Base-by-base conservation (phyloP, 129 eudicot genomes). In the Artemisia tridentata region DNA sequence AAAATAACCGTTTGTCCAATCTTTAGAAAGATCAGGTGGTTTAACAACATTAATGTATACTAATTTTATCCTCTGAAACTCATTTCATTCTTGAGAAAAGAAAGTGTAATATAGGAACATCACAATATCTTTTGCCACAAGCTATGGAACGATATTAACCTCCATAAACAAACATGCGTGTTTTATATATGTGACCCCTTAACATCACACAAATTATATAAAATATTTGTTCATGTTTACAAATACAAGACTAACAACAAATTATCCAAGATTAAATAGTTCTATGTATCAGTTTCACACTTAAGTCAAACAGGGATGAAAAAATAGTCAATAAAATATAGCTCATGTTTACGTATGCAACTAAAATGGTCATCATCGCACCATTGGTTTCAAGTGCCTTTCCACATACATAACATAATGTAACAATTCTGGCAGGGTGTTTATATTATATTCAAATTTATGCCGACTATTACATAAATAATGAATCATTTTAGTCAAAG, bases 401-500 rank as follows among this genome's bases (percentile, higher is more conserved):
- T 65, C 68, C 5, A 52, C 34, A 38, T 54, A 54, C 17, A 69
- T 63, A 70, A 51, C 3, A 63, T 53, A 78, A 25, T 54, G 72
- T 52, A 78, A 20, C 67, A 71, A 46, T 25, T 14, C 21, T 53
- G 60, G 66, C 53, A 78, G 17, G 71, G 29, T 54, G 63, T 63
- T 71, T 46, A 72, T 62, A 72, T 29, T 55, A 72, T 61, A 67
- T 25, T 67, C 72, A 31, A 50, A 50, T 6, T 23, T 51, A 64
- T 49, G 64, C 71, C 71, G 76, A 78, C 80, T 51, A 23, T 27
- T 27, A 34, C 59, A 68, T 34, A 74, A 78, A 70, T 60, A 63
- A 81, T 68, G 50, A 14, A 75, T 54, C 66, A 61, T 63, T 5
- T n/a, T 78, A 31, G 82, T 74, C 74, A 81, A 59, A 66, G 69